phyloP scores from a whole-genome alignment of 352 stramenopile species.

The Phytophthora ramorum region DNA sequence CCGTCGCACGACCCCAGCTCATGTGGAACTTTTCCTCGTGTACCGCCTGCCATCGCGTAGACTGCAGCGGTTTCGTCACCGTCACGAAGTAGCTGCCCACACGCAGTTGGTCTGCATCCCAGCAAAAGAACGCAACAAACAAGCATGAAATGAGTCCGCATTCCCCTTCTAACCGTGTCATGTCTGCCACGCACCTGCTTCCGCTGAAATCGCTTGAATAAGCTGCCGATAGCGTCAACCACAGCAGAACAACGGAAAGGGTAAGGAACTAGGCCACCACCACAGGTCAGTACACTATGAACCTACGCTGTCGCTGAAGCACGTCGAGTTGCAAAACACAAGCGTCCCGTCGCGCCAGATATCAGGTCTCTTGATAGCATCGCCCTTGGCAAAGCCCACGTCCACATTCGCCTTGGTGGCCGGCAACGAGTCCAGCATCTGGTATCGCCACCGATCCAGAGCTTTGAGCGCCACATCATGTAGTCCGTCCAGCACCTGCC shows the following conservation, averaged over 20 bases:
- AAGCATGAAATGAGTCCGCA: not conserved
- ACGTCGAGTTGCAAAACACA: constrained; percentile 76
- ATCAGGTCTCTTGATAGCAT: constrained; percentile 50
- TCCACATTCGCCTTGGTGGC: constrained; percentile 60
- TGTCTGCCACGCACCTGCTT: constrained; percentile 31
- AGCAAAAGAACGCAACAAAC: constrained; percentile 2
- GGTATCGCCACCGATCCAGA: constrained; percentile 72
- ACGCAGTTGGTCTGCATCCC: constrained; percentile 42
- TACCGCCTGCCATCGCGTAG: constrained; percentile 64
- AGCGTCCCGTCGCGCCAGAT: constrained; percentile 66
- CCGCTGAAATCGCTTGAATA: constrained; percentile 39
- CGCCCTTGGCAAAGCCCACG: constrained; percentile 59
- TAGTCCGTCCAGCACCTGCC: constrained; percentile 59
- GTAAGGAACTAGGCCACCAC: not conserved
- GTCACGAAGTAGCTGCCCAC: constrained; percentile 68
- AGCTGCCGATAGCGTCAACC: constrained; percentile 18
- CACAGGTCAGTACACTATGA: not conserved
- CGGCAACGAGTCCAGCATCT: constrained; percentile 62
- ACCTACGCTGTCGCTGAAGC: constrained; percentile 71
- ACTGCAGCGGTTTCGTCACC: constrained; percentile 65
- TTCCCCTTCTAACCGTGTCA: not conserved
- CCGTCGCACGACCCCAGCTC: constrained; percentile 68
- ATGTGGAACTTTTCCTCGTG: constrained; percentile 70
- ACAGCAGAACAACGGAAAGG: not conserved
- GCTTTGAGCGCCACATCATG: constrained; percentile 66